Conservation (phyloP, 164 flowering plant genomes). For the Piper betle region DNA sequence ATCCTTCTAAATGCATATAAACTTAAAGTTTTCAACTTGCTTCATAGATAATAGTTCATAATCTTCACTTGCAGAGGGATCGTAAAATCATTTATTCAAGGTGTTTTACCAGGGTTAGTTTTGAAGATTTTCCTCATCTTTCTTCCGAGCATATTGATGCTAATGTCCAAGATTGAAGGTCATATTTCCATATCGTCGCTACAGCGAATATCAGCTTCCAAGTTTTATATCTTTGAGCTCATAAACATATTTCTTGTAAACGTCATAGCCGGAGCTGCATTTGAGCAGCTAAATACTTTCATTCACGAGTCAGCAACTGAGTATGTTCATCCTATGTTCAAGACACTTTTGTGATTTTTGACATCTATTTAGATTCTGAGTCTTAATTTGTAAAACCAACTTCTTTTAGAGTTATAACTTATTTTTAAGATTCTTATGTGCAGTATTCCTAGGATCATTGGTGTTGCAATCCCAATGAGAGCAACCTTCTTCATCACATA, state of each 20-base stretch:
- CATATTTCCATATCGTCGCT: slow-evolving; percentile 39
- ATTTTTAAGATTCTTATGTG: slow-evolving; percentile 2
- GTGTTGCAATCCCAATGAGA: slow-evolving; percentile 81
- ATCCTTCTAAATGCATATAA: not conserved
- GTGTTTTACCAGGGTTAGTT: slow-evolving; percentile 85
- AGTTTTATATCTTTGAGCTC: slow-evolving; percentile 58
- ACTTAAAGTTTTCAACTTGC: not conserved
- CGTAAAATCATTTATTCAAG: slow-evolving; percentile 67
- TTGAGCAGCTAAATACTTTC: slow-evolving; percentile 64
- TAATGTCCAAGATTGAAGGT: slow-evolving; percentile 92
- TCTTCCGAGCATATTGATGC: slow-evolving; percentile 69
- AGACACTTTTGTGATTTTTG: not conserved
- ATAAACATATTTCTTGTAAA: slow-evolving; percentile 85
- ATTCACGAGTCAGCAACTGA: slow-evolving; percentile 66
- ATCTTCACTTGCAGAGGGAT: slow-evolving; percentile 31
- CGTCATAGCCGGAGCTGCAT: slow-evolving; percentile 75
- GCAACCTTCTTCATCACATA: slow-evolving; percentile 93
- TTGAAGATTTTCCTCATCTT: slow-evolving; percentile 70
- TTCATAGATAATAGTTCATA: not conserved
- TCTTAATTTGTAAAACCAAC: not conserved
- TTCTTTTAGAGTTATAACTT: not conserved
- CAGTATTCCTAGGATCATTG: slow-evolving; percentile 72
- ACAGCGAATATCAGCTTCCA: slow-evolving; percentile 72
- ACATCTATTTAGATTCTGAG: not conserved
- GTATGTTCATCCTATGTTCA: slow-evolving; percentile 27